phyloP scores from a whole-genome alignment of 2,329 filamentous ascomycete genomes.

The Pleomassaria siparia region DNA sequence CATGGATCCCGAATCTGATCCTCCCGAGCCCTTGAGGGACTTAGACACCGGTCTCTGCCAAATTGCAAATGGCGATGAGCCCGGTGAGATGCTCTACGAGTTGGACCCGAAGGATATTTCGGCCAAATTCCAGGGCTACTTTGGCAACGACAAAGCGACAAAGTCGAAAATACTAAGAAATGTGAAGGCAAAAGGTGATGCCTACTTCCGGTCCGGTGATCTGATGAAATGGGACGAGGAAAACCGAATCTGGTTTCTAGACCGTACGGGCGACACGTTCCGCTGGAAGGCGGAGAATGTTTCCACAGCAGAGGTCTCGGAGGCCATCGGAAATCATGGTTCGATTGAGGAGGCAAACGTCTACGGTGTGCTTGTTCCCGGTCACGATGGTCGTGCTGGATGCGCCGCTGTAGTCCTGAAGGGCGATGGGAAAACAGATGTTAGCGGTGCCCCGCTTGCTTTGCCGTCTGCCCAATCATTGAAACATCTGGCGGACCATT shows the following conservation, averaged over 20 bases:
- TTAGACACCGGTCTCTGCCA: slow-evolving; percentile 65
- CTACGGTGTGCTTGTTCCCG: slow-evolving; percentile 49
- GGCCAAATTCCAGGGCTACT: slow-evolving; percentile 64
- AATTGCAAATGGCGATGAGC: slow-evolving; percentile 62
- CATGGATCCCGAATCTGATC: slow-evolving; percentile 65
- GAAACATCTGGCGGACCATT: slow-evolving; percentile 37
- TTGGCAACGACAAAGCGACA: slow-evolving; percentile 45
- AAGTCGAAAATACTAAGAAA: slow-evolving; percentile 36
- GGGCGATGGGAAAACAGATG: slow-evolving; percentile 6
- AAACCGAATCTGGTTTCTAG: slow-evolving; percentile 41
- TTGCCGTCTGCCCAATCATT: slow-evolving; percentile 17
- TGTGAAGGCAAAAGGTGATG: slow-evolving; percentile 39
- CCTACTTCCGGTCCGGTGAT: slow-evolving; percentile 43
- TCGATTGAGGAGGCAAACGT: slow-evolving; percentile 47
- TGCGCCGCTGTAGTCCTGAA: slow-evolving; percentile 47
- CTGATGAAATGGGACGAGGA: slow-evolving; percentile 35
- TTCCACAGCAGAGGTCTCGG: slow-evolving; percentile 47
- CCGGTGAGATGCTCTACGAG: slow-evolving; percentile 68
- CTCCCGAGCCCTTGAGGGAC: slow-evolving; percentile 61
- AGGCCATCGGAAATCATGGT: slow-evolving; percentile 43
- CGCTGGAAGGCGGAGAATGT: slow-evolving; percentile 51
- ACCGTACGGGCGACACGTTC: slow-evolving; percentile 44
- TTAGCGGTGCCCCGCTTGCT: slow-evolving; percentile 8
- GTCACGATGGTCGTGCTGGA: slow-evolving; percentile 48
- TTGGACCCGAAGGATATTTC: slow-evolving; percentile 48